These are phyloP conservation scores for Phytophthora sojae DNA, from an alignment of 352 stramenopile species.

Conservation along the genomic window DNA sequence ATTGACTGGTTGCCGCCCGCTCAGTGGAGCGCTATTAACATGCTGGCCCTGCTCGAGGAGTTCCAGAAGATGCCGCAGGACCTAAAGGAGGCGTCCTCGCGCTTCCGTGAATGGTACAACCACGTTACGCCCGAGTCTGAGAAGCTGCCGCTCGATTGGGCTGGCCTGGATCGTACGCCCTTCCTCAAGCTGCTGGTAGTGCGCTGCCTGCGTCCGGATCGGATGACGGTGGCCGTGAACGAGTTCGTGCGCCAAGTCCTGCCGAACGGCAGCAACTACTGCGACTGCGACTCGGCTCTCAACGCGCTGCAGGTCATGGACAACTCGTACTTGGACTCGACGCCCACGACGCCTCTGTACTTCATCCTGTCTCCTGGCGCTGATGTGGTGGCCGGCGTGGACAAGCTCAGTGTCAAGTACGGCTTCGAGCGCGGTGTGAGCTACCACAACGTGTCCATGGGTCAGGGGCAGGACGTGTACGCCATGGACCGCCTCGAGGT, in stretches of 20 bases:
- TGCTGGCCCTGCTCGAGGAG: constrained; percentile 93
- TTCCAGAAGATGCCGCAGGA: constrained; percentile 98
- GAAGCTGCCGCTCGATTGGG: constrained; percentile 98
- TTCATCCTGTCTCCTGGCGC: constrained; percentile 97
- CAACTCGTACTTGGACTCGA: constrained; percentile 95
- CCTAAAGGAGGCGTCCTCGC: constrained; percentile 94
- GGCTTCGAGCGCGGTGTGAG: constrained; percentile 95
- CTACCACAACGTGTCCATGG: constrained; percentile 99
- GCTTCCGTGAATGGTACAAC: constrained; percentile 99
- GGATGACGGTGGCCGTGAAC: constrained; percentile 94
- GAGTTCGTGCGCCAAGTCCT: constrained; percentile 96
- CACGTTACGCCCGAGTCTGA: constrained; percentile 95
- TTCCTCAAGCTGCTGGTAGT: constrained; percentile 98
- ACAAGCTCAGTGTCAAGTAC: constrained; percentile 95
- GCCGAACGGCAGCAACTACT: constrained; percentile 94
- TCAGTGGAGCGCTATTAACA: constrained; percentile 93
- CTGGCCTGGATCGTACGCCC: constrained; percentile 93
- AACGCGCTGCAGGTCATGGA: constrained; percentile 97
- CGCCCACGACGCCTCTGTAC: constrained; percentile 95
- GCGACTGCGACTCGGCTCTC: constrained; percentile 96
- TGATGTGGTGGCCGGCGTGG: constrained; percentile 96
- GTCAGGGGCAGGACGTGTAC: constrained; percentile 96
- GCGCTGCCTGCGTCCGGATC: constrained; percentile 93
- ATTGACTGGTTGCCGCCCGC: constrained; percentile 93
- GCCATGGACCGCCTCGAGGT: constrained; percentile 96